Evolutionary conservation across 2,329 filamentous ascomycete genomes (phyloP).

Genomic region (Diaporthe aspalathi): DNA sequence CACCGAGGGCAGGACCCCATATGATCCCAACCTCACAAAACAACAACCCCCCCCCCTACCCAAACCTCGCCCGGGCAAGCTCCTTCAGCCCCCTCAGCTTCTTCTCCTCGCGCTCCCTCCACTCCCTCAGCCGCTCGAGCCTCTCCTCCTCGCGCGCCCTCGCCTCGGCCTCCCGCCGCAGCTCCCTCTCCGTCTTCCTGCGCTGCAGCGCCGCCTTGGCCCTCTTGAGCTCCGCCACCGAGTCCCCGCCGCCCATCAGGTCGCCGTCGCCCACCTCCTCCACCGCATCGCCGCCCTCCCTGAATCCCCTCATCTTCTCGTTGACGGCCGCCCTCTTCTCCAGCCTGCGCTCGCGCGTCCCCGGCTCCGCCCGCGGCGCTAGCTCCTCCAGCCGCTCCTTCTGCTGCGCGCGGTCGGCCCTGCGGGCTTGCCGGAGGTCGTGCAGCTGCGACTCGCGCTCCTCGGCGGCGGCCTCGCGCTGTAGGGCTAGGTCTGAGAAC

Average conservation of each 20-base stretch:
- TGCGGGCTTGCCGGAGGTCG: conserved; percentile 71
- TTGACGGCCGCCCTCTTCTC: conserved; percentile 85
- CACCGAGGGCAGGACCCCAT: no score
- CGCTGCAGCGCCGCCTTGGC: conserved; percentile 73
- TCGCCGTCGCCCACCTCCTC: conserved; percentile 78
- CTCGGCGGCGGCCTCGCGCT: conserved; percentile 61
- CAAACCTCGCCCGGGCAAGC: conserved; percentile 84
- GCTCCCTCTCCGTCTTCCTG: conserved; percentile 86
- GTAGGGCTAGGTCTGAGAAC: conserved; percentile 77
- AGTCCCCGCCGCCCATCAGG: conserved; percentile 78
- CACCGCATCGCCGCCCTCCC: conserved; percentile 60
- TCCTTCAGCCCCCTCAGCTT: conserved; percentile 85
- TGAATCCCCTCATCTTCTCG: conserved; percentile 79
- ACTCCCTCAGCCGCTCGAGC: conserved; percentile 77
- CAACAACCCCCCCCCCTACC: conserved; percentile 51
- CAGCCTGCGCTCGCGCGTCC: conserved; percentile 83
- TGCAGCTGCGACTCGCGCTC: conserved; percentile 59
- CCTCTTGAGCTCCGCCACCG: conserved; percentile 75
- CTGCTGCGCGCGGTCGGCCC: conserved; percentile 72
- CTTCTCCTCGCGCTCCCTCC: conserved; percentile 81
- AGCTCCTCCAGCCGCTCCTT: conserved; percentile 84
- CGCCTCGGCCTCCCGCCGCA: conserved; percentile 82
- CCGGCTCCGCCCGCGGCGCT: conserved; percentile 82
- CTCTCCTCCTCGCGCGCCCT: conserved; percentile 81
- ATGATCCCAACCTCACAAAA: background rate